These are phyloP conservation scores for Fusarium floridanum DNA, from an alignment of 2,329 filamentous ascomycete species.

Conservation along the genomic window DNA sequence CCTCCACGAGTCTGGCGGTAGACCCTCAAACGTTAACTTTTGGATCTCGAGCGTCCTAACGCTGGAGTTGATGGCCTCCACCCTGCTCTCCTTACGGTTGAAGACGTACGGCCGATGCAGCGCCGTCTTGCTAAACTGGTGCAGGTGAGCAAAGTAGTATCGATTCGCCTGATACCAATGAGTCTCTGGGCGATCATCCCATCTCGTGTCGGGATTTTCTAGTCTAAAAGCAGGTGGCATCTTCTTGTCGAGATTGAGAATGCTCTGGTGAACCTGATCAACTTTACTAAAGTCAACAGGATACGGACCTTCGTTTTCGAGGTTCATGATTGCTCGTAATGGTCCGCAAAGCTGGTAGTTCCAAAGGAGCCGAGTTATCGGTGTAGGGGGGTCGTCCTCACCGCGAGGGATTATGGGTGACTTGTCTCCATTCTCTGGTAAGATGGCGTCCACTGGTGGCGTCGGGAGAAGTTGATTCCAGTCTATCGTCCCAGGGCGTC, in stretches of 20 bases:
- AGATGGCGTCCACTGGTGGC: conserved; percentile 66
- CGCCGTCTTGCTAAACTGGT: conserved; percentile 68
- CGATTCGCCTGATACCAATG: conserved; percentile 65
- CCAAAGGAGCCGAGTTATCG: conserved; percentile 67
- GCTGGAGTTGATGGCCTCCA: conserved; percentile 67
- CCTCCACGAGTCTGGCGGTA: conserved; percentile 64
- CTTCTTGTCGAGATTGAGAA: conserved; percentile 61
- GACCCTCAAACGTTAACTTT: conserved; percentile 60
- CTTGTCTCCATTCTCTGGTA: conserved; percentile 61
- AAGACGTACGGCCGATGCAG: conserved; percentile 74
- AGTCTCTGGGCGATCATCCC: conserved; percentile 66
- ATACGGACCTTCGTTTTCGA: conserved; percentile 69
- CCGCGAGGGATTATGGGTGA: conserved; percentile 62
- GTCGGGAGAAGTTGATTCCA: conserved; percentile 60
- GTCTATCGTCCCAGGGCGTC: conserved; percentile 69
- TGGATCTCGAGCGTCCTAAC: conserved; percentile 69
- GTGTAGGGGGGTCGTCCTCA: conserved; percentile 67
- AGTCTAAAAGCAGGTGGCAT: conserved; percentile 67
- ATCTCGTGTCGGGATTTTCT: conserved; percentile 68
- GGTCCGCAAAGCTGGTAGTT: conserved; percentile 61
- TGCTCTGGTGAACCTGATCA: conserved; percentile 65
- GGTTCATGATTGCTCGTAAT: conserved; percentile 65
- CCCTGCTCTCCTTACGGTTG: conserved; percentile 65
- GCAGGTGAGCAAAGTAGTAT: conserved; percentile 61
- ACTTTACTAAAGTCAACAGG: conserved; percentile 67